These are phyloP conservation scores for Millerozyma miso DNA, from an alignment of 805 yeast genomes.

Conservation along the genomic window DNA sequence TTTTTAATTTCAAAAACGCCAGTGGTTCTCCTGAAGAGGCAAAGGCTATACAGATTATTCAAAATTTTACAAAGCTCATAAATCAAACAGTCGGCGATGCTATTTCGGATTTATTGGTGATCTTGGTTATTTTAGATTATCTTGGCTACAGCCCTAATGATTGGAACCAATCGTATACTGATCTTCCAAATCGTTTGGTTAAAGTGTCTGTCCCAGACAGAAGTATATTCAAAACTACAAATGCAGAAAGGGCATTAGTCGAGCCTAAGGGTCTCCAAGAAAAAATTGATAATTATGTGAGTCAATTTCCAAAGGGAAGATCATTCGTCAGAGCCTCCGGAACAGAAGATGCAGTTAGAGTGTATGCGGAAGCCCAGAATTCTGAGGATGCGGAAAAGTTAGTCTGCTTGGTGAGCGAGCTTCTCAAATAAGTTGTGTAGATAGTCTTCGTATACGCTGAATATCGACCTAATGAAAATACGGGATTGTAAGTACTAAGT, in stretches of 20 bases:
- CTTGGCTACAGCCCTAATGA: constrained; percentile 55
- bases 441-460: background rate
- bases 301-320: constrained; percentile 57
- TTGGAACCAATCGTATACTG: constrained; percentile 78
- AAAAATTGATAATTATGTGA: constrained; percentile 63
- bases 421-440: constrained; percentile 14
- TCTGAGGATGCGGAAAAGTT: constrained; percentile 26
- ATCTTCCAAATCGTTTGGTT: constrained; percentile 79
- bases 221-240: constrained; percentile 71
- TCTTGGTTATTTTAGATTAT: constrained; percentile 58
- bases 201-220: constrained; percentile 86
- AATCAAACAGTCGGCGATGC: constrained; percentile 99
- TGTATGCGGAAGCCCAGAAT: constrained; percentile 82
- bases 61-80: constrained; percentile 63
- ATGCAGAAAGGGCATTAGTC: constrained; percentile 81
- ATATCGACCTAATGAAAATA: background rate
- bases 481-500: background rate
- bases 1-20: constrained; percentile 28
- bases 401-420: constrained; percentile 22
- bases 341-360: constrained; percentile 95
- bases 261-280: constrained; percentile 76
- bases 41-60: constrained; percentile 50
- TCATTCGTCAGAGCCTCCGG: constrained; percentile 97
- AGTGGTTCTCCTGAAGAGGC: constrained; percentile 38
- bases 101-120: constrained; percentile 82